phyloP scores from a whole-genome alignment of 1,284 basidiomycete genomes.

The Marasmius fiardii region DNA sequence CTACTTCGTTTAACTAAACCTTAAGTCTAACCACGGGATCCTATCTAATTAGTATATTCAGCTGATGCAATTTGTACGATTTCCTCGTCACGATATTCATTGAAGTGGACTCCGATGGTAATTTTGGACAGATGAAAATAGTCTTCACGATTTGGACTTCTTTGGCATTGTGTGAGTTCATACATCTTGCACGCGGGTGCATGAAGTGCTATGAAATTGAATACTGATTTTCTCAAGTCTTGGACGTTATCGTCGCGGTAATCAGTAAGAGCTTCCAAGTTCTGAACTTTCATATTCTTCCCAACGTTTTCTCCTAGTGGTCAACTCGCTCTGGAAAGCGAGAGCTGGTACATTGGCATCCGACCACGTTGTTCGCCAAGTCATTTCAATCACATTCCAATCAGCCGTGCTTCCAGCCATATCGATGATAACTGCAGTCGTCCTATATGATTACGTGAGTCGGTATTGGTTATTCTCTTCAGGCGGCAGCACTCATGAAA shows the following conservation, averaged over 20 bases:
- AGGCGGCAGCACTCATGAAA: not conserved
- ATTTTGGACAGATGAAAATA: slow-evolving; percentile 13
- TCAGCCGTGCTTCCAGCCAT: slow-evolving; percentile 42
- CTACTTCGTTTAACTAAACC: too few relatives aligned
- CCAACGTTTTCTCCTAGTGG: slow-evolving; percentile 27
- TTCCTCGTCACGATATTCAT: too few relatives aligned
- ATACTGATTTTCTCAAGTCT: slow-evolving; percentile 21
- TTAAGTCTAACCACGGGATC: too few relatives aligned
- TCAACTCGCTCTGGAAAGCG: slow-evolving; percentile 37
- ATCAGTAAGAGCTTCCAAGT: slow-evolving; percentile 27
- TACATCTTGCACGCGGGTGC: too few relatives aligned
- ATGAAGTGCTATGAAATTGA: too few relatives aligned
- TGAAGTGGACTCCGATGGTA: not conserved
- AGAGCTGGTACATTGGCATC: slow-evolving; percentile 39
- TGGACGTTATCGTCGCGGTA: slow-evolving; percentile 37
- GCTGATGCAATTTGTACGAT: not conserved
- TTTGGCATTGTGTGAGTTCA: slow-evolving; percentile 31
- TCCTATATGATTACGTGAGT: slow-evolving; percentile 38
- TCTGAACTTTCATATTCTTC: slow-evolving; percentile 12
- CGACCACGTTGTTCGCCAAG: slow-evolving; percentile 38
- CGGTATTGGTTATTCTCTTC: not conserved
- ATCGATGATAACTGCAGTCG: slow-evolving; percentile 39
- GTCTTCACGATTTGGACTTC: slow-evolving; percentile 42
- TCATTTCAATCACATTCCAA: slow-evolving; percentile 47
- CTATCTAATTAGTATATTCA: not conserved